A percentile compares a stretch with the other conserved stretches of the same genome.
These are phyloP conservation scores for Lipomyces orientalis DNA, from an alignment of 805 yeast genomes.

Conservation along the genomic window DNA sequence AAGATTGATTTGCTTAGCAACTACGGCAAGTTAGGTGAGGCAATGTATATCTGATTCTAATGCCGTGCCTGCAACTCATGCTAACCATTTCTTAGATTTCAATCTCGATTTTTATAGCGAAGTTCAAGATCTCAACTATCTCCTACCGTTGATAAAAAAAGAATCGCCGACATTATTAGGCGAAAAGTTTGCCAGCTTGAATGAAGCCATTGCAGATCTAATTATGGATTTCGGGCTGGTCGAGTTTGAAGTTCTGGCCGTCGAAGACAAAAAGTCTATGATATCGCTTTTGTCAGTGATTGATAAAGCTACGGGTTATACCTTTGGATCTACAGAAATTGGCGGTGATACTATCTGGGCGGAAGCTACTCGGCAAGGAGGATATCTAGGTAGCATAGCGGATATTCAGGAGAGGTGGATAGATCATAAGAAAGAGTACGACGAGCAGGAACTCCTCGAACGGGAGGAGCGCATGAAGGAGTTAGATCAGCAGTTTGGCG, in stretches of 20 bases:
- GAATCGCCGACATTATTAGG: slow-evolving; percentile 74
- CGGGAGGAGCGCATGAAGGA: slow-evolving; percentile 52
- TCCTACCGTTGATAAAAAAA: slow-evolving; percentile 69
- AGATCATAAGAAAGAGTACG: slow-evolving; percentile 79
- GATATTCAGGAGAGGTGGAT: slow-evolving; percentile 97
- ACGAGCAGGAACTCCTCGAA: slow-evolving; percentile 60
- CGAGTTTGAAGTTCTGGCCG: slow-evolving; percentile 83
- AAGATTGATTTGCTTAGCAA: slow-evolving; percentile 81
- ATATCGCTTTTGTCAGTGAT: slow-evolving; percentile 74
- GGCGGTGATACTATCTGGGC: slow-evolving; percentile 99
- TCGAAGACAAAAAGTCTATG: slow-evolving; percentile 93
- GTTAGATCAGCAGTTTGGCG: slow-evolving; percentile 46
- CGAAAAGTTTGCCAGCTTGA: slow-evolving; percentile 65
- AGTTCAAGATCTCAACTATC: slow-evolving; percentile 77
- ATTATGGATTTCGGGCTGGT: slow-evolving; percentile 88
- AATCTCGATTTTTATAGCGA: slow-evolving; percentile 86
- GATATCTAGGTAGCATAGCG: slow-evolving; percentile 54
- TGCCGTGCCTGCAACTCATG: not conserved
- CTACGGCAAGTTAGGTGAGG: slow-evolving; percentile 66
- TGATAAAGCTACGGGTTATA: slow-evolving; percentile 92
- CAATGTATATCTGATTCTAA: not conserved
- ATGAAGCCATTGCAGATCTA: slow-evolving; percentile 78
- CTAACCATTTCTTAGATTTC: slow-evolving; percentile 55
- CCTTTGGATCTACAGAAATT: slow-evolving; percentile 88
- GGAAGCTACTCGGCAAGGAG: slow-evolving; percentile 88